Base-by-base conservation (phyloP, 2,329 filamentous ascomycete species). In the Claviceps digitariae region DNA sequence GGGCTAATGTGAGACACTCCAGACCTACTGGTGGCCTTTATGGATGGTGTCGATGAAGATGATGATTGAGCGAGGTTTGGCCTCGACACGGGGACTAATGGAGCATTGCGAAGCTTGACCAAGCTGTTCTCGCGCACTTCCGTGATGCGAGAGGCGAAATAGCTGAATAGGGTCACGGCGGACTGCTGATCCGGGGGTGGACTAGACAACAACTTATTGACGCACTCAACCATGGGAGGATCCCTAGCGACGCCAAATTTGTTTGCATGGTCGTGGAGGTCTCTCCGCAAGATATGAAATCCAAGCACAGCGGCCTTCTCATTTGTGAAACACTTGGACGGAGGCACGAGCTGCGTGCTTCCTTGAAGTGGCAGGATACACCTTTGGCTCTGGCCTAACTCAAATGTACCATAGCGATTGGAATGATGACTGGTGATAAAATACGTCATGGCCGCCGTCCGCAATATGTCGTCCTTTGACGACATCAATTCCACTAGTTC, bases 241-340 rank as follows among this genome's bases (percentile, higher is more conserved):
- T 98, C 84, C 52, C 78, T 71, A n/a, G 79, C 78, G 5, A 98
- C 90, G 1, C 90, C 90, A 61, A 98, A 90, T 69, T 93, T 91
- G 57, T 67, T 74, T 17, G 90, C 87, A 71, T 97, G 88, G 12
- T 78, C 71, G 56, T 87, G 83, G n/a, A 97, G 75, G 57, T 93
- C 87, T 48, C 72, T 77, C 56, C 81, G 78, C 36, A 98, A 71
- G 20, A 95, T 84, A 27, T 83, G 75, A 62, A 95, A 97, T 0
- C 87, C 88, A 51, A 98, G 75, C 4, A 94, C 74, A 1, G 84
- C 76, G 23, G 87, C 87, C 44, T 78, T 78, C 41, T 84, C 79
- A 59, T 97, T 91, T 1, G 83, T 89, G 64, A 88, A 98, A 63
- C 90, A 96, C 55, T 83, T 79, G 1, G 78, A 79, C 0, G 91